These are phyloP conservation scores for Bauhinia variegata DNA, from an alignment of 306 rosid species.

Conservation along the genomic window DNA sequence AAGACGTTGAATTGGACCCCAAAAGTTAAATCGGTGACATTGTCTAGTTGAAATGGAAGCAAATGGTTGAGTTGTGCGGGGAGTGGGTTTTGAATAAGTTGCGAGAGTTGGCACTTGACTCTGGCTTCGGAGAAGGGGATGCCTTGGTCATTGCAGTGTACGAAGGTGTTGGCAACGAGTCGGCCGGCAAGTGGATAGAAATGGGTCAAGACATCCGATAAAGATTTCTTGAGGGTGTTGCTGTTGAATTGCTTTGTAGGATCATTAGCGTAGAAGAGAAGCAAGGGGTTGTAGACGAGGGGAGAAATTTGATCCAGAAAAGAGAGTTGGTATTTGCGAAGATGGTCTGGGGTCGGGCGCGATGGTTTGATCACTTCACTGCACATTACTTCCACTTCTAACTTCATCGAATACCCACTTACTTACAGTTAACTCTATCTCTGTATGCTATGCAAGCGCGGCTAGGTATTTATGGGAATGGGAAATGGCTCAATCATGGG, in stretches of 20 bases:
- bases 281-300: slow-evolving; percentile 36
- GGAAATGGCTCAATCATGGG: no score
- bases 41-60: slow-evolving; percentile 50
- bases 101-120: slow-evolving; percentile 43
- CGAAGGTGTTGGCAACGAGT: slow-evolving; percentile 22
- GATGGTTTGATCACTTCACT: slow-evolving; percentile 49
- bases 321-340: slow-evolving; percentile 51
- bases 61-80: slow-evolving; percentile 50
- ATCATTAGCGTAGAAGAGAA: slow-evolving; percentile 39
- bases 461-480: no score
- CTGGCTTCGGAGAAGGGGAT: slow-evolving; percentile 46
- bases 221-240: slow-evolving; percentile 48
- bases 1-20: slow-evolving; percentile 62
- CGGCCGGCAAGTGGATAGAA: slow-evolving; percentile 59
- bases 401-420: no score
- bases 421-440: no score
- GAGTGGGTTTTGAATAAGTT: slow-evolving; percentile 40
- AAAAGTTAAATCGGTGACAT: slow-evolving; percentile 39
- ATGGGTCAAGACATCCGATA: slow-evolving; percentile 44
- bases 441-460: no score
- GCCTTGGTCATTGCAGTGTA: slow-evolving; percentile 59
- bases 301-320: slow-evolving; percentile 61
- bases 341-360: slow-evolving; percentile 48
- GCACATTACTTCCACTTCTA: slow-evolving; percentile 38
- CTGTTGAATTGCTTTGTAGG: background rate